Evolutionary conservation across 495 filamentous ascomycete species (phyloP).

Genomic region (Corynascus novoguineensis): DNA sequence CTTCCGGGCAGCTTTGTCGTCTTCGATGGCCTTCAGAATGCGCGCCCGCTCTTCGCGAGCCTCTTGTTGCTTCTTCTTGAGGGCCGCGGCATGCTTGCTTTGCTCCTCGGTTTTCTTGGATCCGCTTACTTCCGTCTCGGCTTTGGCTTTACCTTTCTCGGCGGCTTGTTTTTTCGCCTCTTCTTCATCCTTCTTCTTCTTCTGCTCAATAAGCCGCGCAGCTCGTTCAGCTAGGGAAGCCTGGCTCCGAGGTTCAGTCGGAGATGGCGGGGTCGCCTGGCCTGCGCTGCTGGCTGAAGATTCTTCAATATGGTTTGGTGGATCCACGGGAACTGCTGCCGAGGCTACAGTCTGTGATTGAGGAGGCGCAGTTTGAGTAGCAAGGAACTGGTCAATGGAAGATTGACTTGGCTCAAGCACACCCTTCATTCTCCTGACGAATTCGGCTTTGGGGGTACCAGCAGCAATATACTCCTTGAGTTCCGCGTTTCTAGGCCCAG

Average conservation of each 20-base stretch:
- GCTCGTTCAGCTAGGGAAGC: conserved; percentile 27
- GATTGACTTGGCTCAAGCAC: conserved; percentile 28
- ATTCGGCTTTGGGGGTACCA: conserved; percentile 54
- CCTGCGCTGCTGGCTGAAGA: conserved; percentile 13
- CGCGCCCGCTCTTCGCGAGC: conserved; percentile 55
- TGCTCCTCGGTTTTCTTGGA: conserved; percentile 27
- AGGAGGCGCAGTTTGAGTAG: neutral
- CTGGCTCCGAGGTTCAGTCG: conserved; percentile 19
- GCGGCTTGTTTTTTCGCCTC: conserved; percentile 25
- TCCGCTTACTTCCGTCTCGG: conserved; percentile 35
- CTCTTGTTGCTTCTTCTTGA: conserved; percentile 49
- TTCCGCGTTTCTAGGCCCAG: conserved; percentile 47
- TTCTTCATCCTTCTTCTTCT: conserved; percentile 30
- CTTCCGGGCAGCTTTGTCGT: conserved; percentile 61
- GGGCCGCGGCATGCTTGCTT: conserved; percentile 42
- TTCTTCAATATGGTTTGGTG: neutral
- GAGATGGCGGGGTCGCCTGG: conserved; percentile 18
- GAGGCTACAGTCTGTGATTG: conserved; percentile 1
- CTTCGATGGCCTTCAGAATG: conserved; percentile 57
- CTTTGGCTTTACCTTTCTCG: conserved; percentile 32
- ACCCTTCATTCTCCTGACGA: conserved; percentile 44
- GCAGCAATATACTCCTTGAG: conserved; percentile 60
- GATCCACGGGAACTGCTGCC: conserved; percentile 4
- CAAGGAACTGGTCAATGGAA: neutral
- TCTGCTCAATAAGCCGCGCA: conserved; percentile 16